Conservation (phyloP, 495 filamentous ascomycete species). For the Hypomontagnella submonticulosa region DNA sequence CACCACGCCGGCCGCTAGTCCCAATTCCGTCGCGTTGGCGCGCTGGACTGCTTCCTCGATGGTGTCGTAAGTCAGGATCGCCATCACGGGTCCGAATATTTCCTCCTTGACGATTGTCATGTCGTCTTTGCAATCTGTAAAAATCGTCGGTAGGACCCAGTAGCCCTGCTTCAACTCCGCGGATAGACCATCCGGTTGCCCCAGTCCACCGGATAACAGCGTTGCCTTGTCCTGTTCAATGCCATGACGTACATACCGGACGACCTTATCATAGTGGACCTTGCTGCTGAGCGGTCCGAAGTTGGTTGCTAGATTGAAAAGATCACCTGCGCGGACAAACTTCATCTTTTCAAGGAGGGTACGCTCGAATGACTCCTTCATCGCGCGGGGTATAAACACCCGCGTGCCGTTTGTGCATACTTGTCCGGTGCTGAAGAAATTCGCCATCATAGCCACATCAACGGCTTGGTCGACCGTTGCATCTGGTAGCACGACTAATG, state of each 20-base stretch:
- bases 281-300: constrained; percentile 80
- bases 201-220: constrained; percentile 74
- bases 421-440: constrained; percentile 84
- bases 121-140: constrained; percentile 75
- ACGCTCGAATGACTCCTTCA: constrained; percentile 73
- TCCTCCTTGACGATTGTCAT: constrained; percentile 81
- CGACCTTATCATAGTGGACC: constrained; percentile 75
- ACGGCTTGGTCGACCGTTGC: constrained; percentile 78
- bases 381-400: constrained; percentile 73
- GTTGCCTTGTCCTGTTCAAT: constrained; percentile 74
- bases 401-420: constrained; percentile 88
- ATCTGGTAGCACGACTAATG: constrained; percentile 76
- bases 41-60: constrained; percentile 74
- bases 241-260: constrained; percentile 74
- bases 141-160: constrained; percentile 77
- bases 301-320: constrained; percentile 75
- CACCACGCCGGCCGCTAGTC: constrained; percentile 83
- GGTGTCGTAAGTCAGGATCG: constrained; percentile 72
- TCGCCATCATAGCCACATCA: constrained; percentile 88
- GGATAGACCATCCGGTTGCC: constrained; percentile 60
- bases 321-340: constrained; percentile 72
- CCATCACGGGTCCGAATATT: constrained; percentile 85
- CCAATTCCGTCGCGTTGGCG: constrained; percentile 78
- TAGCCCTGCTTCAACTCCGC: constrained; percentile 68
- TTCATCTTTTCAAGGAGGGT: constrained; percentile 73